phyloP scores from a whole-genome alignment of 257 asterid species.

The Echites panduratus region DNA sequence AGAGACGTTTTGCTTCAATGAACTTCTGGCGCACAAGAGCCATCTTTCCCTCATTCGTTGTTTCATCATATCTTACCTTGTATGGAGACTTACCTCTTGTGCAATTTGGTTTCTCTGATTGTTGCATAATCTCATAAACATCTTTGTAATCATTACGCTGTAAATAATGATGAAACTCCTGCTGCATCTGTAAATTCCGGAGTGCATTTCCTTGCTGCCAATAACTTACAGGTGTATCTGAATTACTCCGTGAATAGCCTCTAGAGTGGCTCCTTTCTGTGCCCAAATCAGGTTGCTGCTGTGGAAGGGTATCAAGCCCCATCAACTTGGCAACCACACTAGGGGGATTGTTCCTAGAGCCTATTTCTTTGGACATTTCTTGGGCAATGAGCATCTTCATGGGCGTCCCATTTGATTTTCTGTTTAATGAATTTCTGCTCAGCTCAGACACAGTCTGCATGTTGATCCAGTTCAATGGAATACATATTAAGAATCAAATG shows the following conservation, averaged over 20 bases:
- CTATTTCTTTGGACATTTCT: conserved; percentile 87
- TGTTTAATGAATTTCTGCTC: conserved; percentile 37
- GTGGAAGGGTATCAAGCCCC: conserved; percentile 97
- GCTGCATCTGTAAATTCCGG: conserved; percentile 24
- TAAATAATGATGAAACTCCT: conserved; percentile 31
- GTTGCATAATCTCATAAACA: conserved; percentile 60
- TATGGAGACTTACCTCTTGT: conserved; percentile 36
- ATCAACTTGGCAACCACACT: conserved; percentile 88
- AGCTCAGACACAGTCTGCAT: conserved; percentile 53
- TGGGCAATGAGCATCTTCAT: conserved; percentile 90
- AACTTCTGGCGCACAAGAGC: conserved; percentile 89
- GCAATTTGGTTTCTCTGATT: conserved; percentile 33
- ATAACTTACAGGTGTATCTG: conserved; percentile 56
- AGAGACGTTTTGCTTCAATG: conserved; percentile 77
- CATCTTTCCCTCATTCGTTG: conserved; percentile 47
- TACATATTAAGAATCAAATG: conserved; percentile 10
- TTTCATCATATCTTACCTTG: conserved; percentile 41
- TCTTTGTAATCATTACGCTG: conserved; percentile 57
- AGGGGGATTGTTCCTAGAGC: conserved; percentile 52
- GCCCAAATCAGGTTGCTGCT: conserved; percentile 46
- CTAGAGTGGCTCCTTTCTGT: conserved; percentile 37
- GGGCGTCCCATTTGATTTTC: conserved; percentile 58
- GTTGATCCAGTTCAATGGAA: conserved; percentile 9
- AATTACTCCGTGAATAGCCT: conserved; percentile 46
- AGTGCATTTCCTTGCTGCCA: conserved; percentile 63